A percentile compares a stretch with the other conserved stretches of the same genome.
Conservation (phyloP, 257 asterid species). For the Solanum sejunctum region DNA sequence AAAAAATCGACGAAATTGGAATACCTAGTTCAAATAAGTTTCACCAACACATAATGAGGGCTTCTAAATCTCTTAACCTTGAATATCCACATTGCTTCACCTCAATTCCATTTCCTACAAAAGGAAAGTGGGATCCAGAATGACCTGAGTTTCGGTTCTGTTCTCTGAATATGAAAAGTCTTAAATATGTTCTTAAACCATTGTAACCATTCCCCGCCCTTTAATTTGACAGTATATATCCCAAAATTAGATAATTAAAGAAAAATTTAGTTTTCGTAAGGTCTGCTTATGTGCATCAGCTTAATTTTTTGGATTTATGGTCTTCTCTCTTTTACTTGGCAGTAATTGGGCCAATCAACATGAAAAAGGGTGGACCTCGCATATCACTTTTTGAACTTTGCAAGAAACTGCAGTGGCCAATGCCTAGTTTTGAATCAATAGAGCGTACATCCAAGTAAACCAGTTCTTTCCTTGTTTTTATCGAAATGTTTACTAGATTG, state of each 20-base stretch:
- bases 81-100: background rate
- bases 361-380: constrained; percentile 92
- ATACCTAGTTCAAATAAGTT: background rate
- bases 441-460: constrained; percentile 60
- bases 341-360: constrained; percentile 53
- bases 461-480: background rate
- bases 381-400: constrained; percentile 51
- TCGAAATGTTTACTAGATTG: background rate
- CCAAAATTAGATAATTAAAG: background rate
- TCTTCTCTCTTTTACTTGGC: constrained; percentile 7
- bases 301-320: background rate
- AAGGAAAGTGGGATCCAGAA: background rate
- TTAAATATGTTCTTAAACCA: background rate
- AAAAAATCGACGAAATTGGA: background rate
- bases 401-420: constrained; percentile 71
- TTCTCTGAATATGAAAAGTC: background rate
- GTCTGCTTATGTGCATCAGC: background rate
- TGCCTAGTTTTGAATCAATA: constrained; percentile 47
- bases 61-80: background rate
- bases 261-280: background rate
- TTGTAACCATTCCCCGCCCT: background rate
- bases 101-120: background rate
- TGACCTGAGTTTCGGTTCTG: background rate
- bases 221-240: background rate
- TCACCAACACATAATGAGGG: background rate